Evolutionary conservation across 306 rosid species (phyloP), one percentile per base, ranked within the genome.

Genomic region (Boehmeria nivea): DNA sequence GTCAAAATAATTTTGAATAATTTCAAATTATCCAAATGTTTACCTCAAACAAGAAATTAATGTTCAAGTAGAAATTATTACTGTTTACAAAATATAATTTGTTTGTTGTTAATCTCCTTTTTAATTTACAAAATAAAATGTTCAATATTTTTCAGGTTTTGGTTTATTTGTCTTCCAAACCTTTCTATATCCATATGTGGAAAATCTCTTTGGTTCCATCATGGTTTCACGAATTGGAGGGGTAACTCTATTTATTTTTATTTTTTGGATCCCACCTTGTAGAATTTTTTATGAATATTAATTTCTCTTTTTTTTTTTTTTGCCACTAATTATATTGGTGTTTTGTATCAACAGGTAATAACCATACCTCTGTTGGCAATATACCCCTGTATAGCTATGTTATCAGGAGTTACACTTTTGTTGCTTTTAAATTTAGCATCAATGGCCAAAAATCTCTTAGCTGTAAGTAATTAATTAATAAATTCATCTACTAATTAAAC

Each of bases 301-400:
- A 45, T 40, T 12, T 3, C 16, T 40, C 7, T 6, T 28, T 3
- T 19, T 20, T 6, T 0, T 6, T 6, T 28, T 8, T 19, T 20
- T n/a, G n/a, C n/a, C n/a, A n/a, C n/a, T n/a, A n/a, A n/a, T n/a
- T n/a, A n/a, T n/a, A n/a, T n/a, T n/a, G n/a, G n/a, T n/a, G n/a
- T 33, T 4, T 33, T 11, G 11, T 33, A 15, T 10, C 19, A 77
- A 68, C 82, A 88, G 94, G 61, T 52, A 42, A 23, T 88, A 61
- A 55, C 78, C 6, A 82, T 88, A 52, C 96, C 94, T 4, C 61
- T 85, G 55, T 47, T 88, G 79, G 73, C 87, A 70, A 63, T 71
- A 60, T 80, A 69, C 59, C 86, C 96, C 3, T 74, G 57, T 43
- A 65, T 82, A 50, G 75, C 88, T 57, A 19, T 38, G 62, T 52